Conservation (phyloP, 768 basidiomycete species). For the Lactarius hatsudake region DNA sequence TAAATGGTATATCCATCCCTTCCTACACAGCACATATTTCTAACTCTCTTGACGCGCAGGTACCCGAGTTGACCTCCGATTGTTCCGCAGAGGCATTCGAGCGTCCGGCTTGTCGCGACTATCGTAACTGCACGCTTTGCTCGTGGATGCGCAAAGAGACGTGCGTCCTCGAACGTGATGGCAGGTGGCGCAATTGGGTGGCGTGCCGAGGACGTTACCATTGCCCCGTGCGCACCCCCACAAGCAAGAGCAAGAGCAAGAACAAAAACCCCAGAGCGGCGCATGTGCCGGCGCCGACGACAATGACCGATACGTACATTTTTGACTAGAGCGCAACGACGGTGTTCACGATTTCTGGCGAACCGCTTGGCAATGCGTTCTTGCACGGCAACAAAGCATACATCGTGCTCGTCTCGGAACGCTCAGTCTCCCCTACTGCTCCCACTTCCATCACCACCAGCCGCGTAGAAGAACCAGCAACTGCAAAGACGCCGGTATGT, state of each 20-base stretch:
- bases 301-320: too few relatives aligned
- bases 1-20: too few relatives aligned
- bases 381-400: background rate
- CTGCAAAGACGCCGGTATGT: background rate
- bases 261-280: too few relatives aligned
- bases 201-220: background rate
- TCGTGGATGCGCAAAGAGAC: constrained; percentile 43
- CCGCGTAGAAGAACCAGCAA: background rate
- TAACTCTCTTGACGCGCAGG: too few relatives aligned
- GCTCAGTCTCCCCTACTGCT: too few relatives aligned
- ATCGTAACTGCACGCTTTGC: constrained; percentile 48
- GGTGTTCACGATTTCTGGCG: background rate
- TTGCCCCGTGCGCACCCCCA: too few relatives aligned
- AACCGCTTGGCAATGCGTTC: background rate
- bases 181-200: constrained; percentile 11
- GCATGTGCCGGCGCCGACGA: background rate
- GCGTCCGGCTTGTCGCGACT: constrained; percentile 47
- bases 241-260: too few relatives aligned
- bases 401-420: too few relatives aligned
- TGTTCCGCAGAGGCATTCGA: background rate
- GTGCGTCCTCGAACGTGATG: constrained; percentile 38
- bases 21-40: too few relatives aligned
- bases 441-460: too few relatives aligned
- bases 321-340: background rate
- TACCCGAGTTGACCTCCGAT: too few relatives aligned